Evolutionary conservation across 2,329 filamentous ascomycete species (phyloP).

Genomic region (Fusarium mangiferae): DNA sequence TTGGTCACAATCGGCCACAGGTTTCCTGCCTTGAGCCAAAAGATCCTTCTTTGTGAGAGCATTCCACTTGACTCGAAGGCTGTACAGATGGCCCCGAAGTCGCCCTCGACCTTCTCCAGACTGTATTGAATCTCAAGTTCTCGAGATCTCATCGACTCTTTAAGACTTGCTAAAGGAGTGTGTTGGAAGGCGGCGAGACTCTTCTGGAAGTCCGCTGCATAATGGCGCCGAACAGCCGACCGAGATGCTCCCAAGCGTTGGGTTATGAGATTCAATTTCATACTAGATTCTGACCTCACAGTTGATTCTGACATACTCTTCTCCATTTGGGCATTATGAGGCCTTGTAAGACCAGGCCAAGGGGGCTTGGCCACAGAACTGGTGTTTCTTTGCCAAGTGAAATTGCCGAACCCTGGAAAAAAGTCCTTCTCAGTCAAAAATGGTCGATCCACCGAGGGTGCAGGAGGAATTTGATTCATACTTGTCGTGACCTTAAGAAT

Average conservation of each 20-base stretch:
- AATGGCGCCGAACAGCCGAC: constrained; percentile 31
- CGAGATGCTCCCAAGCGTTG: constrained; percentile 13
- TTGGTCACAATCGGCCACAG: constrained; percentile 42
- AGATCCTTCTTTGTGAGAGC: constrained; percentile 23
- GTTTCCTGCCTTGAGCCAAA: constrained; percentile 38
- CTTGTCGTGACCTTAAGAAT: neutral
- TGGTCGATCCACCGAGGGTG: constrained; percentile 4
- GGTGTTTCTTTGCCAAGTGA: constrained; percentile 5
- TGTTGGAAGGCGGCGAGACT: constrained; percentile 35
- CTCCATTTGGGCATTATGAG: neutral
- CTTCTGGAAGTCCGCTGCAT: constrained; percentile 35
- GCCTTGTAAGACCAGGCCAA: neutral
- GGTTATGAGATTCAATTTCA: constrained; percentile 19
- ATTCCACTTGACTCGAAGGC: constrained; percentile 15
- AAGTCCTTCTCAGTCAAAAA: constrained; percentile 19
- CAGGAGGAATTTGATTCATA: neutral
- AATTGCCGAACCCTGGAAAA: neutral
- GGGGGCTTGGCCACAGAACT: neutral
- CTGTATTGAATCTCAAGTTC: constrained; percentile 7
- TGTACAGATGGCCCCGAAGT: constrained; percentile 11
- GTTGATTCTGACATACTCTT: constrained; percentile 3
- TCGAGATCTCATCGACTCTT: neutral
- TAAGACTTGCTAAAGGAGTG: neutral
- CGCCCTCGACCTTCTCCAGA: neutral
- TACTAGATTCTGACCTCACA: neutral